These are phyloP conservation scores for Cicer bijugum DNA, from an alignment of 306 rosid genomes.

Conservation along the genomic window DNA sequence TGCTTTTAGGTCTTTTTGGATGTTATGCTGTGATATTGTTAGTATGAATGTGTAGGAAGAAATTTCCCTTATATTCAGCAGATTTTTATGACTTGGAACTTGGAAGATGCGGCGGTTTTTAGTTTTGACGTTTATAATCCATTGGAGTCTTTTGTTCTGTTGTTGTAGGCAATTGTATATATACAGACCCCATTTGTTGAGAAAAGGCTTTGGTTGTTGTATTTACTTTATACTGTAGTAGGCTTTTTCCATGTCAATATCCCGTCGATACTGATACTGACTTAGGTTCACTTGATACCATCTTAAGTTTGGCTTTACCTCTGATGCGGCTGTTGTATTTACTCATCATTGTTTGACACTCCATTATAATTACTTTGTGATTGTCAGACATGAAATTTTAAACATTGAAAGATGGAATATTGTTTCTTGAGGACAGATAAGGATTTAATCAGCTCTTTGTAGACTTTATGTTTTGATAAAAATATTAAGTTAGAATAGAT, in stretches of 20 bases:
- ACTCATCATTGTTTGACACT: slow-evolving; percentile 30
- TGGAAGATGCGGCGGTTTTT: not conserved
- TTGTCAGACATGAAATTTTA: slow-evolving; percentile 14
- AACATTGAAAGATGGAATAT: not conserved
- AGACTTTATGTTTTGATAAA: slow-evolving; percentile 1
- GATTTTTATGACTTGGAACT: not conserved
- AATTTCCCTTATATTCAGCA: not conserved
- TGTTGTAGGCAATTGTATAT: not conserved
- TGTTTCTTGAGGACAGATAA: not conserved
- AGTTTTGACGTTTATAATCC: not conserved
- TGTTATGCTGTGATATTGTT: not conserved
- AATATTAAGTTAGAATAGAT: slow-evolving; percentile 8
- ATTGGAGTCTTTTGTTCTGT: not conserved
- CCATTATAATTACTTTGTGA: not conserved
- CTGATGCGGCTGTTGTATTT: not conserved
- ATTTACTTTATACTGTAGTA: not conserved
- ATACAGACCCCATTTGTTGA: not conserved
- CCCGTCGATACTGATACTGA: not conserved
- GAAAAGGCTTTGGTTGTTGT: not conserved
- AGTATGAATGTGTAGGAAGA: slow-evolving; percentile 1
- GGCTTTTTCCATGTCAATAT: not conserved
- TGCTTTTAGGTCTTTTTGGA: slow-evolving; percentile 1
- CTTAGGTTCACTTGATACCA: slow-evolving; percentile 1
- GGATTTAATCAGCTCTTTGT: slow-evolving; percentile 1
- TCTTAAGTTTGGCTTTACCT: not conserved